Evolutionary conservation across 768 basidiomycete genomes (phyloP).

Genomic region (Cantharellus cinnabarinus): DNA sequence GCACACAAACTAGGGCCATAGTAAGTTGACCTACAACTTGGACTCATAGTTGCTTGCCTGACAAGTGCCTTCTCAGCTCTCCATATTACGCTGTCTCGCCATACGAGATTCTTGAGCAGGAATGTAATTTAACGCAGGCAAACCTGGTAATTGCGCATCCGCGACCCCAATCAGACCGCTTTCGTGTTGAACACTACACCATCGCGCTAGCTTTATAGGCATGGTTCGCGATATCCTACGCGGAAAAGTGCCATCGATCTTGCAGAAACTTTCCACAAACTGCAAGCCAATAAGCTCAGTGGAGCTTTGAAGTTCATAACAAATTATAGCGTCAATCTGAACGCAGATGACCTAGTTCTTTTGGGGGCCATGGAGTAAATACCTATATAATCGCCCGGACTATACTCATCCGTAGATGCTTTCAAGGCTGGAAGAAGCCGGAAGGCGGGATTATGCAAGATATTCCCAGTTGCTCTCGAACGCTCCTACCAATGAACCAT

Average conservation of each 20-base stretch:
- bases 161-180: background rate
- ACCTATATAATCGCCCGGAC: background rate
- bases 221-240: background rate
- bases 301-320: background rate
- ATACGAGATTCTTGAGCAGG: background rate
- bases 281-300: background rate
- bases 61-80: conserved; percentile 24
- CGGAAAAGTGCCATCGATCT: background rate
- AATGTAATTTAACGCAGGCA: background rate
- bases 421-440: background rate
- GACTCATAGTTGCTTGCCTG: background rate
- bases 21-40: background rate
- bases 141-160: background rate
- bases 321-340: background rate
- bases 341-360: background rate
- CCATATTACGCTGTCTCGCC: conserved; percentile 15
- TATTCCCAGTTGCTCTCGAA: background rate
- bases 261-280: background rate
- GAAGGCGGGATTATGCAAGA: background rate
- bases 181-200: background rate
- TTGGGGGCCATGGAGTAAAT: background rate
- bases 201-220: background rate
- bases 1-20: background rate
- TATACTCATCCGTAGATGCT: background rate
- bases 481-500: background rate